Evolutionary conservation across 371 early-diverging fungal genomes (phyloP).

Genomic region (Apophysomyces variabilis): DNA sequence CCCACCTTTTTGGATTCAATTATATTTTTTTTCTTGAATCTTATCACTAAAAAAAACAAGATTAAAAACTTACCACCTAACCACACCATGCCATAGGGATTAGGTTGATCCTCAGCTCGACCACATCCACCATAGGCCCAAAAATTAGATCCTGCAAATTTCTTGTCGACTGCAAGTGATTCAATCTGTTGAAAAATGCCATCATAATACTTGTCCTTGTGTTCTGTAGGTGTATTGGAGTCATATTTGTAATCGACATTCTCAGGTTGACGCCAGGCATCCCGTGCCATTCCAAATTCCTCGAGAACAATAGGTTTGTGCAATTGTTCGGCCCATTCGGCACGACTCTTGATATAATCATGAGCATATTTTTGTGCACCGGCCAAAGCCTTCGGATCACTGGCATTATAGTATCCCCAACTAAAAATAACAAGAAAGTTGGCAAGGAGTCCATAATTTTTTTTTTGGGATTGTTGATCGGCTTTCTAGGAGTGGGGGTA

Average conservation of each 20-base stretch:
- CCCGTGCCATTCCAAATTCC: conserved; percentile 65
- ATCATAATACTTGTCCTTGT: conserved; percentile 54
- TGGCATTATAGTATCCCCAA: conserved; percentile 55
- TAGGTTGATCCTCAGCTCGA: conserved; percentile 38
- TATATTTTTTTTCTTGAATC: too few species aligned
- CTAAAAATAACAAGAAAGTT: conserved; percentile 22
- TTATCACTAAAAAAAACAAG: not conserved
- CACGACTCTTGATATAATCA: conserved; percentile 31
- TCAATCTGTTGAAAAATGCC: conserved; percentile 42
- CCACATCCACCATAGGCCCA: conserved; percentile 55
- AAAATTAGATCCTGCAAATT: conserved; percentile 38
- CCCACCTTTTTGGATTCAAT: too few species aligned
- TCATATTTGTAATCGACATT: conserved; percentile 41
- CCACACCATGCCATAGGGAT: conserved; percentile 43
- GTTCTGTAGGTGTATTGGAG: conserved; percentile 45
- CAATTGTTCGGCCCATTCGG: conserved; percentile 45
- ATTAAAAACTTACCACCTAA: conserved; percentile 40
- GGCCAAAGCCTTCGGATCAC: conserved; percentile 30
- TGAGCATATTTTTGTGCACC: conserved; percentile 34
- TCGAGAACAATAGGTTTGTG: conserved; percentile 59
- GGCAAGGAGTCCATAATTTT: not conserved
- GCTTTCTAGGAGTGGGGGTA: not conserved
- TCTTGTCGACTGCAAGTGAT: conserved; percentile 23
- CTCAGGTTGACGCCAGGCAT: conserved; percentile 42
- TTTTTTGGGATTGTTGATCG: conserved; percentile 1